Evolutionary conservation across 2,329 filamentous ascomycete genomes (phyloP).

Genomic region (Venturia effusa): DNA sequence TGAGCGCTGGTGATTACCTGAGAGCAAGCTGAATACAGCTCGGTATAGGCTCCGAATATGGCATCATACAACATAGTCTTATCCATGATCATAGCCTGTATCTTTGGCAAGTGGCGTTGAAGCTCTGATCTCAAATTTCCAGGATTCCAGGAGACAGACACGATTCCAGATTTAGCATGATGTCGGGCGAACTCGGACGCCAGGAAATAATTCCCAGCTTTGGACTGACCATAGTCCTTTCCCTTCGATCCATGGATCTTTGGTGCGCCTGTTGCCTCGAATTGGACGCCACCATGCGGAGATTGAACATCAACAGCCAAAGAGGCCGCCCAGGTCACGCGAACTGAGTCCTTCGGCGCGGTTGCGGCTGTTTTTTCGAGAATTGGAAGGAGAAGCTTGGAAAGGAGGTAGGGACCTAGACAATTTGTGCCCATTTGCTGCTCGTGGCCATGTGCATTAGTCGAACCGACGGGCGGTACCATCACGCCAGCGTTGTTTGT

Average conservation of each 20-base stretch:
- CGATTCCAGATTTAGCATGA: slow-evolving; percentile 8
- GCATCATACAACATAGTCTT: slow-evolving; percentile 6
- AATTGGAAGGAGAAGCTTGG: slow-evolving; percentile 9
- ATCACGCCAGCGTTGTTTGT: slow-evolving; percentile 30
- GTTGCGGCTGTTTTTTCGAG: slow-evolving; percentile 8
- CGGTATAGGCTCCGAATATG: slow-evolving; percentile 12
- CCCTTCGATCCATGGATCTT: neutral
- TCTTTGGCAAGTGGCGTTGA: slow-evolving; percentile 7
- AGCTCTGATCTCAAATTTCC: slow-evolving; percentile 12
- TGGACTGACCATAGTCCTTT: slow-evolving; percentile 11
- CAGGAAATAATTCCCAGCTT: slow-evolving; percentile 9
- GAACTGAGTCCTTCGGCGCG: slow-evolving; percentile 15
- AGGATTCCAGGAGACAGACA: slow-evolving; percentile 12
- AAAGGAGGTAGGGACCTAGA: slow-evolving; percentile 11
- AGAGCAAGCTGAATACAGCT: slow-evolving; percentile 12
- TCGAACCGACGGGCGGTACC: slow-evolving; percentile 7
- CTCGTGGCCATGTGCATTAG: slow-evolving; percentile 19
- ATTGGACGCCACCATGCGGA: slow-evolving; percentile 10
- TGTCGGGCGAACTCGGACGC: slow-evolving; percentile 13
- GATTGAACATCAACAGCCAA: neutral
- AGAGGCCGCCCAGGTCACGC: slow-evolving; percentile 12
- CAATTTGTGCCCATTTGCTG: slow-evolving; percentile 13
- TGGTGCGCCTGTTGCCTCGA: slow-evolving; percentile 1
- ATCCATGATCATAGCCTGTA: neutral
- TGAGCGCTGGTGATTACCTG: slow-evolving; percentile 2